phyloP scores from a whole-genome alignment of 441 rosid species.

The Kokia cookei region DNA sequence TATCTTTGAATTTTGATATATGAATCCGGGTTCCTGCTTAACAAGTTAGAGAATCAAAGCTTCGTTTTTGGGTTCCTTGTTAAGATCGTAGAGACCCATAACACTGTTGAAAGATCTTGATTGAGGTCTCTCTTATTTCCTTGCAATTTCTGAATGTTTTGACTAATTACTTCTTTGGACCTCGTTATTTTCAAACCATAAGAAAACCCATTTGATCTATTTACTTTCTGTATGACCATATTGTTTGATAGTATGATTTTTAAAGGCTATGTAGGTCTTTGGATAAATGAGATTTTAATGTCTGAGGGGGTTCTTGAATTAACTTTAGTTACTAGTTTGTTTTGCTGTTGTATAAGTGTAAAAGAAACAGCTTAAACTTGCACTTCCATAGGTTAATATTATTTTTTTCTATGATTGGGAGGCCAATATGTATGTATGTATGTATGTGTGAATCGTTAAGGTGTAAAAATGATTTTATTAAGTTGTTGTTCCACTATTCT shows the following conservation, averaged over 20 bases:
- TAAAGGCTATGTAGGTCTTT: background rate
- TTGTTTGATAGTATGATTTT: background rate
- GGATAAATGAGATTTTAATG: background rate
- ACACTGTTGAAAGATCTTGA: background rate
- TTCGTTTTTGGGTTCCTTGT: background rate
- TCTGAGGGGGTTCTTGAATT: background rate
- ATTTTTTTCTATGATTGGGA: background rate
- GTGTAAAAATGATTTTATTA: background rate
- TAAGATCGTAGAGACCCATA: background rate
- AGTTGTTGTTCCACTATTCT: too few relatives aligned
- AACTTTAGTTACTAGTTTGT: background rate
- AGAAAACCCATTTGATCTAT: constrained; percentile 9
- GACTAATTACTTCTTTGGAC: constrained; percentile 3
- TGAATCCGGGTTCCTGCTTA: background rate
- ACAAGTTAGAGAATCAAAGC: background rate
- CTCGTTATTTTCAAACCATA: background rate
- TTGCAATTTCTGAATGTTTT: background rate
- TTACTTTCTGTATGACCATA: background rate
- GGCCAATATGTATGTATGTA: background rate
- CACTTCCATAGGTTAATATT: background rate
- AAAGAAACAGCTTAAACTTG: background rate
- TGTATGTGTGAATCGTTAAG: background rate
- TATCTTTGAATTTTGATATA: background rate
- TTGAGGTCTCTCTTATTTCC: background rate
- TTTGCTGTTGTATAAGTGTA: background rate